Conservation (phyloP, 2,329 filamentous ascomycete species). For the Didymella segeticola region DNA sequence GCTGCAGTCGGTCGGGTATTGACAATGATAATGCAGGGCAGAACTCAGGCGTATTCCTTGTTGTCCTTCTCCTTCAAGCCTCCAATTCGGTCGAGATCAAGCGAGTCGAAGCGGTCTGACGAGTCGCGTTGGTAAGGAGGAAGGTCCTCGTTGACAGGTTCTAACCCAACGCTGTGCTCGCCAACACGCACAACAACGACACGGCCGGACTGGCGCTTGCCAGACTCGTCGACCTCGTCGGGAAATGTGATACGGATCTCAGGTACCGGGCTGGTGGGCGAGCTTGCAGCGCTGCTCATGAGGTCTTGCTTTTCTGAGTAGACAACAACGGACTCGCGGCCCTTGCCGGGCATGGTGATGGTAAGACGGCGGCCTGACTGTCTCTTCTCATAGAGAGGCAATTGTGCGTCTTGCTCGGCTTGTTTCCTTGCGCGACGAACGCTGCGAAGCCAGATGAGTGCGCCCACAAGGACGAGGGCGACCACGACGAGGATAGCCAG, state of each 20-base stretch:
- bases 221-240: conserved; percentile 85
- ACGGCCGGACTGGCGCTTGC: conserved; percentile 81
- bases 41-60: conserved; percentile 45
- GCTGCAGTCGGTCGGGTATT: conserved; percentile 27
- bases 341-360: conserved; percentile 55
- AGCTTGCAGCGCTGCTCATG: conserved; percentile 75
- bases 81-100: conserved; percentile 93
- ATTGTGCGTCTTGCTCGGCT: conserved; percentile 55
- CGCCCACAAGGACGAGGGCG: conserved; percentile 70
- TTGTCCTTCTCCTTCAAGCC: conserved; percentile 91
- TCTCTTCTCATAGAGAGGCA: conserved; percentile 73
- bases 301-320: conserved; percentile 82
- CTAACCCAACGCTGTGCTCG: conserved; percentile 85
- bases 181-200: conserved; percentile 92
- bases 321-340: conserved; percentile 74
- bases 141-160: conserved; percentile 80
- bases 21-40: conserved; percentile 1
- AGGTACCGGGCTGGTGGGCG: conserved; percentile 80
- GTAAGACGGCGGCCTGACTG: conserved; percentile 64
- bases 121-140: conserved; percentile 88
- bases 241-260: conserved; percentile 99
- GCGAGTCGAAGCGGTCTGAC: conserved; percentile 82
- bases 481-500: conserved; percentile 80
- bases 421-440: conserved; percentile 58
- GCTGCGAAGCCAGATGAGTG: conserved; percentile 76